Evolutionary conservation across 2,329 filamentous ascomycete genomes (phyloP), one percentile per base, ranked within the genome.

Genomic region (Fusarium devonianum): DNA sequence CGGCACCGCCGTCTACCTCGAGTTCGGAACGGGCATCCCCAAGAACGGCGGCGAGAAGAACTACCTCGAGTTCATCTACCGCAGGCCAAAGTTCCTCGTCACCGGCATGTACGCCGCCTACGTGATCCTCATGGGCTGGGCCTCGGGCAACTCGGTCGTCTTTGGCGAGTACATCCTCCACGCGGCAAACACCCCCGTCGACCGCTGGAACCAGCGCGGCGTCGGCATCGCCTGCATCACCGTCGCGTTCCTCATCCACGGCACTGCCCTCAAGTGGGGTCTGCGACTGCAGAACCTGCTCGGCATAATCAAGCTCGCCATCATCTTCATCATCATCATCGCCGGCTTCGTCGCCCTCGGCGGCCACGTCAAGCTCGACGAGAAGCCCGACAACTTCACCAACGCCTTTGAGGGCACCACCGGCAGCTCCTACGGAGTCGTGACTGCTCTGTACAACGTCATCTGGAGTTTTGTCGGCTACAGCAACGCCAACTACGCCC

Each of bases 161-260:
- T 88, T 89, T 56, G 85, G 85, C 51, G 84, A 88, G 66, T 89
- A 89, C 69, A 83, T 89, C 47, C 77, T 89, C 2, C 78, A 86
- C 63, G 86, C 86, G 7, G 82, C 85, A 9, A 73, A 83, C 10
- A 76, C 83, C 16, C 80, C 88, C 56, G 81, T 86, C 17, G 78
- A 74, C 37, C 75, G 84, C 16, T 88, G 85, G 85, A 87, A 88
- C 67, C 83, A 88, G 71, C 78, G 86, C 28, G 84, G 78, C 32
- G 74, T 89, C 13, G 86, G 84, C 22, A 71, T 89, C n/a, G 84
- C 80, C 9, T 86, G 85, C 66, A 81, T 89, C 63, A 87, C 84
- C 0, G 67, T 75, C 1, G 84, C 85, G 2, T 88, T 87, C 58
- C 60, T 88, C 28, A 82, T 89, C 56, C 86, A 89, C 67, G 85